Evolutionary conservation across 352 stramenopile species (phyloP).

Genomic region (Lagenidium giganteum): DNA sequence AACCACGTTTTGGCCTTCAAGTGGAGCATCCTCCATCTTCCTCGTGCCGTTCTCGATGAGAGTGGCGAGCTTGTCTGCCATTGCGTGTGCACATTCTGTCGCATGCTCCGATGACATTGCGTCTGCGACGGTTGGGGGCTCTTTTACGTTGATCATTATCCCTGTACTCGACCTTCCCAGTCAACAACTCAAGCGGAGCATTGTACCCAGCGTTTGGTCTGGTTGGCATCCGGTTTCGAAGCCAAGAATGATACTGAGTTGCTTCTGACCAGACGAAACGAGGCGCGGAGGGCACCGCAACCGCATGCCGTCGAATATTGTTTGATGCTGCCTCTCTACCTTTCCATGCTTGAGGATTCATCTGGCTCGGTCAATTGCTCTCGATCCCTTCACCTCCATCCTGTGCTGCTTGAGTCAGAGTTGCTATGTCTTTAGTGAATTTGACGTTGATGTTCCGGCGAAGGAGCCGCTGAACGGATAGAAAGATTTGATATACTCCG

Average conservation of each 20-base stretch:
- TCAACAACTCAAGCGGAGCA: not conserved
- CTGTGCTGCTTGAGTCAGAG: no score
- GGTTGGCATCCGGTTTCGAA: not conserved
- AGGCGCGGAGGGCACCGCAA: not conserved
- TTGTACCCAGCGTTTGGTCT: not conserved
- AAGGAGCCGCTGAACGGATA: no score
- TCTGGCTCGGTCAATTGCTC: not conserved
- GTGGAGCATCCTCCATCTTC: not conserved
- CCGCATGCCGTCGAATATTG: conserved; percentile 1
- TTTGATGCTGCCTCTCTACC: conserved; percentile 1
- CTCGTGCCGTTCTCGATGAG: not conserved
- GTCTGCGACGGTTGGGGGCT: not conserved
- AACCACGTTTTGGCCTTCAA: not conserved
- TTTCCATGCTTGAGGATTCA: conserved; percentile 2
- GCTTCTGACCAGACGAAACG: not conserved
- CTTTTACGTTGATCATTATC: no score
- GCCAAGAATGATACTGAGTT: no score
- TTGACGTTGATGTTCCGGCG: no score
- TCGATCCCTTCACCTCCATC: no score
- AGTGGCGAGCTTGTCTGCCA: not conserved
- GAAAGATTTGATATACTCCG: no score
- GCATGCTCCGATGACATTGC: not conserved
- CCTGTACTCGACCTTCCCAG: not conserved
- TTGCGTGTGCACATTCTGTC: not conserved
- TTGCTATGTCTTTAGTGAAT: no score